phyloP scores from a whole-genome alignment of 495 filamentous ascomycete species.

The Glonium stellatum region DNA sequence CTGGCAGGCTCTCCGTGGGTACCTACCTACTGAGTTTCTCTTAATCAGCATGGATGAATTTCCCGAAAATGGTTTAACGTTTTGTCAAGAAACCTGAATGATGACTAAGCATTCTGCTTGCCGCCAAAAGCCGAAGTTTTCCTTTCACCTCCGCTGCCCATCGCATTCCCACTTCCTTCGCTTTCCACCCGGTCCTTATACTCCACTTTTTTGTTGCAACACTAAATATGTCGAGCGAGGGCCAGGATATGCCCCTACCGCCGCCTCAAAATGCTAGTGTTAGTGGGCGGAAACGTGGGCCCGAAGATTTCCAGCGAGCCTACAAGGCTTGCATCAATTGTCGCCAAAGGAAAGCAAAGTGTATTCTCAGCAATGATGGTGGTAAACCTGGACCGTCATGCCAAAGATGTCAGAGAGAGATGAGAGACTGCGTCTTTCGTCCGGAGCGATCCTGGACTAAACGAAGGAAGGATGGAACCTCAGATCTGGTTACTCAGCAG shows the following conservation, averaged over 20 bases:
- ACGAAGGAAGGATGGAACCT: slow-evolving; percentile 9
- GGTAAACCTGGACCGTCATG: slow-evolving; percentile 23
- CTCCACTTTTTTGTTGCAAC: too few species aligned
- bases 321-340: slow-evolving; percentile 31
- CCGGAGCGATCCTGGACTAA: slow-evolving; percentile 26
- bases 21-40: too few species aligned
- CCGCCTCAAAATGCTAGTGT: background rate
- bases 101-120: too few species aligned
- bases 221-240: background rate
- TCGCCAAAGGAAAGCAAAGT: slow-evolving; percentile 24
- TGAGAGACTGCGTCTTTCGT: slow-evolving; percentile 27
- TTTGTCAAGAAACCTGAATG: too few species aligned
- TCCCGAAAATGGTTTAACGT: too few species aligned
- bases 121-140: too few species aligned
- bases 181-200: too few species aligned
- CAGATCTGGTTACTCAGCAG: background rate
- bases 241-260: background rate
- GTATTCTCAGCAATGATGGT: slow-evolving; percentile 21
- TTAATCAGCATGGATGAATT: too few species aligned
- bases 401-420: slow-evolving; percentile 25
- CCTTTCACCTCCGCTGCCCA: too few species aligned
- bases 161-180: too few species aligned
- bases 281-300: background rate
- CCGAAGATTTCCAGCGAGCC: slow-evolving; percentile 29
- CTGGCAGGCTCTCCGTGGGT: too few species aligned